phyloP scores from a whole-genome alignment of 176 grass and related monocot species.

The Luzula sylvatica region DNA sequence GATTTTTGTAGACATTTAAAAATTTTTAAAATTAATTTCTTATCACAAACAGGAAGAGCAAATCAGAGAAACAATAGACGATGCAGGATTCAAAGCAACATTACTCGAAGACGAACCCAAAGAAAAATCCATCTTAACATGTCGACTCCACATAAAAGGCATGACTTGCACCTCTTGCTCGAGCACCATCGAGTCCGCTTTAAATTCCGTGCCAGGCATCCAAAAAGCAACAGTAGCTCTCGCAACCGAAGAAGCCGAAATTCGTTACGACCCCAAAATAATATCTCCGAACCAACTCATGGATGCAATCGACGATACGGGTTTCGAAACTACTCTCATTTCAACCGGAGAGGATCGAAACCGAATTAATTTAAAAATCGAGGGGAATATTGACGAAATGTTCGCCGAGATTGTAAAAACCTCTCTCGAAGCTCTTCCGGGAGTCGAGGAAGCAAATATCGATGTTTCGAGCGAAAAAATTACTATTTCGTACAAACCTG shows the following conservation, averaged over 20 bases:
- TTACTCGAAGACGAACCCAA: constrained; percentile 58
- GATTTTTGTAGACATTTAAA: too few relatives aligned
- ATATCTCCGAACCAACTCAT: constrained; percentile 37
- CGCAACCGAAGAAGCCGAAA: constrained; percentile 89
- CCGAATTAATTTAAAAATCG: constrained; percentile 71
- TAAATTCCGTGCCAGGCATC: constrained; percentile 57
- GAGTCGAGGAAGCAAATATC: constrained; percentile 54
- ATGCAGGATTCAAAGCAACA: constrained; percentile 69
- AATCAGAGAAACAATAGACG: constrained; percentile 84
- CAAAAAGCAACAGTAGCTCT: constrained; percentile 69
- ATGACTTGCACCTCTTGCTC: constrained; percentile 89
- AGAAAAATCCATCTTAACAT: constrained; percentile 56
- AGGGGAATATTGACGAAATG: constrained; percentile 36
- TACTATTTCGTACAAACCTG: constrained; percentile 72
- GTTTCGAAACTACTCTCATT: constrained; percentile 66
- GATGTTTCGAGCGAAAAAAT: constrained; percentile 48
- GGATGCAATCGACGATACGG: constrained; percentile 50
- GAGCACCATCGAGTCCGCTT: constrained; percentile 48
- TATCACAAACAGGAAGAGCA: constrained; percentile 39
- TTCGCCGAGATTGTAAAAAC: constrained; percentile 41
- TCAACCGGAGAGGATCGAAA: constrained; percentile 73
- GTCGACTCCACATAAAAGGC: constrained; percentile 83
- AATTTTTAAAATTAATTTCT: too few relatives aligned
- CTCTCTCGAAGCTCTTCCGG: constrained; percentile 75
- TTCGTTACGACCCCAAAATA: constrained; percentile 54